phyloP scores from a whole-genome alignment of 768 basidiomycete genomes.

The Sarcodon sp. region DNA sequence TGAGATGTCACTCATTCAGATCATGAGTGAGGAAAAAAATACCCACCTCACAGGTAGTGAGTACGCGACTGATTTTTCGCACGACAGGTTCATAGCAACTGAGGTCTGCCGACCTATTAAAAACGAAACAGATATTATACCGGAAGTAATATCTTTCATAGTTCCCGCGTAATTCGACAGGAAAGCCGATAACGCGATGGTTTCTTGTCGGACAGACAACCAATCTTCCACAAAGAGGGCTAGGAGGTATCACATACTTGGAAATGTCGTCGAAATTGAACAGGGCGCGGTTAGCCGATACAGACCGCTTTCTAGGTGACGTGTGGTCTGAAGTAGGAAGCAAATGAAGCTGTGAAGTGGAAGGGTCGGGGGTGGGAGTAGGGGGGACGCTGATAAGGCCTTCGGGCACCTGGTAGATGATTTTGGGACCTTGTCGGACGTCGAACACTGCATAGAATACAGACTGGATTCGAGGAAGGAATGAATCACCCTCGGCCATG shows the following conservation, averaged over 20 bases:
- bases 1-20: not conserved
- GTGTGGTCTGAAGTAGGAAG: conserved; percentile 20
- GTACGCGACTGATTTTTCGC: conserved; percentile 84
- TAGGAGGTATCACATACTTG: conserved; percentile 87
- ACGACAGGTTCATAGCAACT: conserved; percentile 96
- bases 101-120: conserved; percentile 80
- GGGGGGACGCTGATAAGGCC: conserved; percentile 51
- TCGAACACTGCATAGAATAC: conserved; percentile 96
- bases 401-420: conserved; percentile 91
- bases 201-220: conserved; percentile 75
- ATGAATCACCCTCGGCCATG: conserved; percentile 42
- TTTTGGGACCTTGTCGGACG: conserved; percentile 70
- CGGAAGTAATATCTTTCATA: conserved; percentile 84
- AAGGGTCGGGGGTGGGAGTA: not conserved
- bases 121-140: conserved; percentile 95
- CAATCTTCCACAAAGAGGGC: conserved; percentile 75
- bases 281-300: conserved; percentile 40
- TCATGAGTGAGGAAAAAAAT: not conserved
- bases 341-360: not conserved
- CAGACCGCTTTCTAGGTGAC: conserved; percentile 30
- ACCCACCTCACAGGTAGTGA: conserved; percentile 81
- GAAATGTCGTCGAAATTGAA: conserved; percentile 89
- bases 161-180: conserved; percentile 57
- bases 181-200: conserved; percentile 87
- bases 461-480: conserved; percentile 67